phyloP scores from a whole-genome alignment of 345 rosid genomes.

The Adansonia digitata region DNA sequence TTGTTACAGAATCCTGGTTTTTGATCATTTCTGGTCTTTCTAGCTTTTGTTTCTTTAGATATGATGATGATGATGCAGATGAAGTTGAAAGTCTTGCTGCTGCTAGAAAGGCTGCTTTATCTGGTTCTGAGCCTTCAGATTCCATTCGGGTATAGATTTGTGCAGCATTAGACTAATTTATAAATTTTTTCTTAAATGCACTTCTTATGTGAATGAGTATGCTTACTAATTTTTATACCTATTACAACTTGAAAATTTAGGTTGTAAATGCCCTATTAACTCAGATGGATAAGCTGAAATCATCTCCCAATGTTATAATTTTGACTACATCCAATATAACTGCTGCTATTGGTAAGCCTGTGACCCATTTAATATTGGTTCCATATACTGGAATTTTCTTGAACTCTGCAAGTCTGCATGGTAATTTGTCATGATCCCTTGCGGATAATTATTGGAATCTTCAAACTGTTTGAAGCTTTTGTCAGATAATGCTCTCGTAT shows the following conservation, averaged over 20 bases:
- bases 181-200: slow-evolving; percentile 5
- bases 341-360: slow-evolving; percentile 85
- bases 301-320: slow-evolving; percentile 84
- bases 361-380: slow-evolving; percentile 1
- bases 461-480: neutral
- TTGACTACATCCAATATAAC: slow-evolving; percentile 96
- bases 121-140: slow-evolving; percentile 99
- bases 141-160: slow-evolving; percentile 67
- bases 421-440: neutral
- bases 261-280: slow-evolving; percentile 97
- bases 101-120: slow-evolving; percentile 91
- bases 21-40: slow-evolving; percentile 14
- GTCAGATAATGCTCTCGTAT: neutral
- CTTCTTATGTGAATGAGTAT: neutral
- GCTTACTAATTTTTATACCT: neutral
- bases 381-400: neutral
- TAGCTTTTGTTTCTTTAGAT: slow-evolving; percentile 17
- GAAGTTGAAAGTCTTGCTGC: slow-evolving; percentile 99
- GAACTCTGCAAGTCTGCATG: neutral
- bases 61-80: slow-evolving; percentile 55
- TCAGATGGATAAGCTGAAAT: slow-evolving; percentile 94
- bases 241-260: slow-evolving; percentile 35
- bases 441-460: neutral
- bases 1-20: neutral
- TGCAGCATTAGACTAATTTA: neutral